Evolutionary conservation across 495 filamentous ascomycete species (phyloP).

Genomic region (Penicillium verhagenii): DNA sequence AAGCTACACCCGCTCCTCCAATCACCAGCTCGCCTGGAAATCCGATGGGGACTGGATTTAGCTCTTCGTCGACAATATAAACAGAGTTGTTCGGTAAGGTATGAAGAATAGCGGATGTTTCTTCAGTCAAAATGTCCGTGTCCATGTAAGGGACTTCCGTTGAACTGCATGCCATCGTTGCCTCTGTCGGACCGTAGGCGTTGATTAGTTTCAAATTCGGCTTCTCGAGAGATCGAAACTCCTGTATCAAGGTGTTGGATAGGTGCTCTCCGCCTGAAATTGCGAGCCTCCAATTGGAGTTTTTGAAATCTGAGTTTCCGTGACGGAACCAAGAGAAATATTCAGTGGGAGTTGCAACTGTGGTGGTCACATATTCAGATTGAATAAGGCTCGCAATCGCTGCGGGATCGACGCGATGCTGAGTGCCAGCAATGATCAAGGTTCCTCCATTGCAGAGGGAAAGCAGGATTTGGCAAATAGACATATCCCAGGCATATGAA

Average conservation of each 20-base stretch:
- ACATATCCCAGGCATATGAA: constrained; percentile 39
- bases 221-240: constrained; percentile 21
- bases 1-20: constrained; percentile 41
- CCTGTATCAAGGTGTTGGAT: constrained; percentile 8
- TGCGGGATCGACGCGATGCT: constrained; percentile 29
- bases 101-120: constrained; percentile 18
- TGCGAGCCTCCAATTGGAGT: constrained; percentile 2
- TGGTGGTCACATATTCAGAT: constrained; percentile 33
- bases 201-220: constrained; percentile 27
- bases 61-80: constrained; percentile 44
- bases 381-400: constrained; percentile 33
- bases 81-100: constrained; percentile 44
- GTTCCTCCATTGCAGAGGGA: constrained; percentile 33
- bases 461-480: constrained; percentile 32
- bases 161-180: constrained; percentile 21
- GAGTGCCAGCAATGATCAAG: constrained; percentile 24
- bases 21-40: constrained; percentile 46
- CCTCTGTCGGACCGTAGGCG: constrained; percentile 35
- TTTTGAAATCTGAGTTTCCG: constrained; percentile 11
- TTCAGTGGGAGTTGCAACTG: constrained; percentile 42
- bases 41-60: constrained; percentile 40
- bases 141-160: constrained; percentile 14
- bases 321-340: constrained; percentile 36
- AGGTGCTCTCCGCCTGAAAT: constrained; percentile 24
- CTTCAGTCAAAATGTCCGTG: not conserved